phyloP scores from a whole-genome alignment of 345 rosid species.

The Aegle marmelos region DNA sequence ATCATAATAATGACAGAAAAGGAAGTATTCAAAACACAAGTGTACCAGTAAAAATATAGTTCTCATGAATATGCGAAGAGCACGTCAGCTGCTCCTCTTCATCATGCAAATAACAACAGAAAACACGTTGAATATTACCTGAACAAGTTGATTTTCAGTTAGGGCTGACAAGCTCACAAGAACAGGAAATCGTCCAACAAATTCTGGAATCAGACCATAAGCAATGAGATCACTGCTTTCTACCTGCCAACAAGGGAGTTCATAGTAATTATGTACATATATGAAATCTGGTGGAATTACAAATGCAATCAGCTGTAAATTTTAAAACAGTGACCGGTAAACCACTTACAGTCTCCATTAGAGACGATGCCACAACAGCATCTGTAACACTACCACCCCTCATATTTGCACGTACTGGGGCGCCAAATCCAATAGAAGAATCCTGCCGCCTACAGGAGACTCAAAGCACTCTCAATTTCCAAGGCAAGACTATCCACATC shows the following conservation, averaged over 20 bases:
- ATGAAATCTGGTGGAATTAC: background rate
- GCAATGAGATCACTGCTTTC: slow-evolving; percentile 95
- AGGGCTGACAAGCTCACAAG: slow-evolving; percentile 95
- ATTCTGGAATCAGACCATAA: slow-evolving; percentile 97
- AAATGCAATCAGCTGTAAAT: slow-evolving; percentile 7
- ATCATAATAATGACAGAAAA: background rate
- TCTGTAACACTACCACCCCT: slow-evolving; percentile 71
- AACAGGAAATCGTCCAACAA: slow-evolving; percentile 96
- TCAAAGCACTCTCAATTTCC: slow-evolving; percentile 7
- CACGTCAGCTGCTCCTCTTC: background rate
- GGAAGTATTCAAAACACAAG: background rate
- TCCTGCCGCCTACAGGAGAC: slow-evolving; percentile 74
- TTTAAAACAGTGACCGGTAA: slow-evolving; percentile 5
- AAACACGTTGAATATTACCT: slow-evolving; percentile 45
- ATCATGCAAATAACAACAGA: background rate
- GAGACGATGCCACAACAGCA: slow-evolving; percentile 74
- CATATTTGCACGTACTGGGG: slow-evolving; percentile 98
- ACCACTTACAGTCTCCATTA: slow-evolving; percentile 83
- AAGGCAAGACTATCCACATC: background rate
- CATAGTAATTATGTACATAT: slow-evolving; percentile 2
- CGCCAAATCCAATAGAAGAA: slow-evolving; percentile 98
- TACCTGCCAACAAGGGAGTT: slow-evolving; percentile 52
- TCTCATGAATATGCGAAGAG: background rate
- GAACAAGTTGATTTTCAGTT: slow-evolving; percentile 91
- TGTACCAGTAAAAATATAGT: background rate